A percentile compares a stretch with the other conserved stretches of the same genome.
Conservation (phyloP, 192 early-diverging fungal species). For the Coemansia aciculifera region DNA sequence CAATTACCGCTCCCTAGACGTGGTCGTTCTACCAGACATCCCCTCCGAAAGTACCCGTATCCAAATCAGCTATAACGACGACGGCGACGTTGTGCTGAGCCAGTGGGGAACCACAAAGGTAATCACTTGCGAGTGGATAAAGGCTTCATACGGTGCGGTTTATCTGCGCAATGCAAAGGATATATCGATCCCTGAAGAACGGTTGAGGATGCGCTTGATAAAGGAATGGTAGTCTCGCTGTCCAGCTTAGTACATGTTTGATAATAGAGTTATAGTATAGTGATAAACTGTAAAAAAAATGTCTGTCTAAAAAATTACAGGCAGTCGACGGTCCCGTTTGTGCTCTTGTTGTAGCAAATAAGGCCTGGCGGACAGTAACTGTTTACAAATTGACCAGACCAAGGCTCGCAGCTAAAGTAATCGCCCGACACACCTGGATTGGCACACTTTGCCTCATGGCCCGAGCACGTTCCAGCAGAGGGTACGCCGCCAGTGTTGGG, state of each 20-base stretch:
- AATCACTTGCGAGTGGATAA: slow-evolving; percentile 4
- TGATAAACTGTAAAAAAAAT: not conserved
- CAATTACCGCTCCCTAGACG: too few relatives aligned
- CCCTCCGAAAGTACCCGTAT: not conserved
- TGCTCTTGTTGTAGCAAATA: slow-evolving; percentile 37
- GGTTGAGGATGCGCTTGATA: not conserved
- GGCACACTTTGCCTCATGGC: slow-evolving; percentile 39
- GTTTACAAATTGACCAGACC: slow-evolving; percentile 41
- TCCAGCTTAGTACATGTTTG: not conserved
- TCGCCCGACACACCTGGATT: slow-evolving; percentile 23
- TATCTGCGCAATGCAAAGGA: not conserved
- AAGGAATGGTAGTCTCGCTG: not conserved
- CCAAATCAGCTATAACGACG: not conserved
- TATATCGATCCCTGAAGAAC: not conserved
- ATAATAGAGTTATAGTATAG: not conserved
- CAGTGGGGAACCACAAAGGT: not conserved
- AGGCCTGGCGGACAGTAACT: slow-evolving; percentile 24
- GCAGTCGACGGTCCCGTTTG: slow-evolving; percentile 30
- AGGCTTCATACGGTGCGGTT: not conserved
- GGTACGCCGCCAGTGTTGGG: slow-evolving; percentile 43
- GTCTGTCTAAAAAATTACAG: not conserved
- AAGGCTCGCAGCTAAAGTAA: slow-evolving; percentile 44
- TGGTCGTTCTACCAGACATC: not conserved
- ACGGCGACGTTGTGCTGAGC: not conserved
- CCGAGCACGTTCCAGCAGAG: slow-evolving; percentile 30